phyloP scores from a whole-genome alignment of 2,329 filamentous ascomycete species.

The Aspergillus hortae region DNA sequence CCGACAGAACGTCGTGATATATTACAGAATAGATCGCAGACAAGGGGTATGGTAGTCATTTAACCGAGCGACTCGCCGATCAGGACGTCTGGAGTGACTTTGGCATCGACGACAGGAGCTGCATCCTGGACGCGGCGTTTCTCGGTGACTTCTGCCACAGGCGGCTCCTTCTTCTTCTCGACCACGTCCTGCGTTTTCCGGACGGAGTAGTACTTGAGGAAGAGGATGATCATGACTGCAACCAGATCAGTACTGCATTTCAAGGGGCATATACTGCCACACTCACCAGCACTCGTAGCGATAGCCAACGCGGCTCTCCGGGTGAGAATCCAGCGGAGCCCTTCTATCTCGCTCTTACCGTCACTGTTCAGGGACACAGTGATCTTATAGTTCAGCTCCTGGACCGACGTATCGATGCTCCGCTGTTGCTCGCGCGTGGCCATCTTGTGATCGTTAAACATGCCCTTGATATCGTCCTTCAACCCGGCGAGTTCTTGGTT shows the following conservation, averaged over 20 bases:
- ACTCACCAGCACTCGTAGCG: conserved; percentile 48
- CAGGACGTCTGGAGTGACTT: conserved; percentile 15
- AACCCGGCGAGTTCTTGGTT: conserved; percentile 77
- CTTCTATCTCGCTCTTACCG: conserved; percentile 86
- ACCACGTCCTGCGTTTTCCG: conserved; percentile 34
- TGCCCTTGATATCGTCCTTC: conserved; percentile 87
- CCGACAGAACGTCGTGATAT: too few species aligned
- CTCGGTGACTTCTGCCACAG: conserved; percentile 28
- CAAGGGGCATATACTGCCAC: too few species aligned
- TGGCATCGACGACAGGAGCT: conserved; percentile 13
- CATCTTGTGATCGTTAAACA: conserved; percentile 97
- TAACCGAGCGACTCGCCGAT: conserved; percentile 31
- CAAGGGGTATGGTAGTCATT: background rate
- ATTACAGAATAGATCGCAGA: background rate
- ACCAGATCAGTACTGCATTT: conserved; percentile 9
- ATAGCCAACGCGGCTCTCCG: conserved; percentile 61
- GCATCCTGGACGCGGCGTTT: conserved; percentile 9
- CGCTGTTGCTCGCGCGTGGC: conserved; percentile 83
- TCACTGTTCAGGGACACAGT: conserved; percentile 86
- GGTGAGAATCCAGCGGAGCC: conserved; percentile 78
- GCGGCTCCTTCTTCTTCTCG: conserved; percentile 33
- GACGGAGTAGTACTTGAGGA: conserved; percentile 44
- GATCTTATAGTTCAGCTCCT: conserved; percentile 96
- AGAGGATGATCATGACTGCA: conserved; percentile 46
- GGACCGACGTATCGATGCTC: conserved; percentile 78